Base-by-base conservation (phyloP, 1,284 basidiomycete species). In the Cutaneotrichosporon mucoides region DNA sequence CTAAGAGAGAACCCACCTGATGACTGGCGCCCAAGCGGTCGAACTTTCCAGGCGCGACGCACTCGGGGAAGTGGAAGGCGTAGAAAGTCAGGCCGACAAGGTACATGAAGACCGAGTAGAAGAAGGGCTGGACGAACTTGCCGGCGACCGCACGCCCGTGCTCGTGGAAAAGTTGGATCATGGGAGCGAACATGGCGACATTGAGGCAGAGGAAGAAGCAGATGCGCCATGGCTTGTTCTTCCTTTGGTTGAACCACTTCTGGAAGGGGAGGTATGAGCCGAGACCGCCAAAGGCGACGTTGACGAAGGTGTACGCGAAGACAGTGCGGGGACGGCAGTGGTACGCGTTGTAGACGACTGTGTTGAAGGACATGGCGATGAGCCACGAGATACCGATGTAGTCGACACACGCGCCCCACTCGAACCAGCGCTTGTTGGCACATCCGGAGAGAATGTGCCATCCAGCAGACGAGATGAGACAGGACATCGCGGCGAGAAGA, bases 201-300 rank as follows among this genome's bases (percentile, higher is more conserved):
- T 86, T 86, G 64, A 94, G 82, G 10, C 80, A 78, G 41, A 95
- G 76, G 80, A 95, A 96, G 83, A 95, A 93, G 11, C 79, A 73
- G 57, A 93, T 87, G 45, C 92, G 86, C 70, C 83, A 84, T 56
- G 81, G 81, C 78, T 88, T 86, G 78, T 92, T 87, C 70, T 85
- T 80, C 41, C 83, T 79, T 69, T 87, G 80, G 73, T 95, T 93
- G 79, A 96, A 96, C 90, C 90, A 94, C 13, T 81, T 75, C 77
- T 87, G 87, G 82, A 94, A 95, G 7, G 92, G 90, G 57, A 92
- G 83, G 49, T 88, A 81, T 63, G 87, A 90, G 11, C 90, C 92
- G 0, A 86, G 82, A 2, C 89, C 70, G 8, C 88, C 90, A 44
- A 70, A 75, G 36, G 84, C 84, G 33, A 84, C 66, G 58, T 89